A percentile compares a stretch with the other conserved stretches of the same genome.
These are phyloP conservation scores for Aspergillus nidulans DNA, from an alignment of 495 filamentous ascomycete species.

Conservation along the genomic window DNA sequence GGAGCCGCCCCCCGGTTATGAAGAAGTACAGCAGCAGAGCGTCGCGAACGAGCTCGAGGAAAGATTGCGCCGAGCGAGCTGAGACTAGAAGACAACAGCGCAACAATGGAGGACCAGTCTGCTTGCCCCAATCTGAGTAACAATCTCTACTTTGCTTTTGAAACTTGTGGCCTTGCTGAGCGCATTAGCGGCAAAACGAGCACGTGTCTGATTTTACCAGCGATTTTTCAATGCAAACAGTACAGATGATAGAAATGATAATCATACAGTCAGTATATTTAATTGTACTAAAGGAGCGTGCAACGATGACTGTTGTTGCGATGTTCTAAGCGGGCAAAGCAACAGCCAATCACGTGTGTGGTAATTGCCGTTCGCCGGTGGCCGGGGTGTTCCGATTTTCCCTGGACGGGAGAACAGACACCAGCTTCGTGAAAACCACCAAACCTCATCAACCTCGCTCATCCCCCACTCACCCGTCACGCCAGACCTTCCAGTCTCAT, in stretches of 20 bases:
- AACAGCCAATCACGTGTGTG: conserved; percentile 42
- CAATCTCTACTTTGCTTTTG: background rate
- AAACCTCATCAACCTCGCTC: conserved; percentile 32
- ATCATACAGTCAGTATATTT: background rate
- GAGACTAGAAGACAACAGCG: background rate
- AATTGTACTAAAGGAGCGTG: background rate
- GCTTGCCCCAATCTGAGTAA: background rate
- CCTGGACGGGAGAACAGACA: conserved; percentile 26
- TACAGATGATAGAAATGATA: background rate
- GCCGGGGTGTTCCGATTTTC: conserved; percentile 47
- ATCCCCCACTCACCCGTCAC: conserved; percentile 20
- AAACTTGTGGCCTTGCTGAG: conserved; percentile 4
- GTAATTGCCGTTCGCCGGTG: conserved; percentile 42
- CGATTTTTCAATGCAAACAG: background rate
- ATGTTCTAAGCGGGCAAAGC: background rate
- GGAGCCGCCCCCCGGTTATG: conserved; percentile 90
- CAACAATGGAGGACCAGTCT: background rate
- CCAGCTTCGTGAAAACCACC: conserved; percentile 38
- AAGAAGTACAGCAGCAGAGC: conserved; percentile 80
- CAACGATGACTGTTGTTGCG: background rate
- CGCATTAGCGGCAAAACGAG: conserved; percentile 6
- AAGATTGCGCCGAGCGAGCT: conserved; percentile 34
- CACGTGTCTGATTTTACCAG: background rate
- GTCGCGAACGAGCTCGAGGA: conserved; percentile 59
- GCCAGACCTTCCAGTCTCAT: conserved; percentile 26